A percentile compares a stretch with the other conserved stretches of the same genome.
phyloP scores from a whole-genome alignment of 805 yeast genomes.

The Priceomyces carsonii region DNA sequence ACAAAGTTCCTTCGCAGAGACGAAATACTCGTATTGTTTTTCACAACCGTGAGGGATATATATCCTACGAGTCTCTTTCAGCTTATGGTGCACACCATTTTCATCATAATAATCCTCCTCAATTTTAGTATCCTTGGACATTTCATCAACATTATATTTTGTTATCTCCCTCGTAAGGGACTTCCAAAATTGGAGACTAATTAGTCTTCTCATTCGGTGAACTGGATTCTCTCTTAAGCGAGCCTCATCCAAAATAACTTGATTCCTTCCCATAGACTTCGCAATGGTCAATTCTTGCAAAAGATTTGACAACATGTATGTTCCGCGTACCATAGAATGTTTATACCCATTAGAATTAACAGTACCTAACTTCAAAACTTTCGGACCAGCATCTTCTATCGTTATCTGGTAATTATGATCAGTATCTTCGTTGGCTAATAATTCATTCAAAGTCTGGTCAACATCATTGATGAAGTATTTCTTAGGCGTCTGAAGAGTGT shows the following conservation, averaged over 20 bases:
- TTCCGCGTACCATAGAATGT: slow-evolving; percentile 75
- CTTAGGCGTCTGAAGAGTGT: slow-evolving; percentile 30
- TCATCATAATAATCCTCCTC: slow-evolving; percentile 45
- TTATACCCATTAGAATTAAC: slow-evolving; percentile 81
- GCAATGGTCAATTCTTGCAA: slow-evolving; percentile 90
- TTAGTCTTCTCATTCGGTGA: slow-evolving; percentile 68
- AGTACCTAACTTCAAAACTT: slow-evolving; percentile 46
- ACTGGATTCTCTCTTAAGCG: slow-evolving; percentile 88
- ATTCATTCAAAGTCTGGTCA: slow-evolving; percentile 65
- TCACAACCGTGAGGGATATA: slow-evolving; percentile 70
- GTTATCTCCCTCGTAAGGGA: slow-evolving; percentile 72
- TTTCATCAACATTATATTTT: slow-evolving; percentile 57
- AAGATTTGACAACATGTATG: slow-evolving; percentile 83
- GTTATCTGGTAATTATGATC: slow-evolving; percentile 74
- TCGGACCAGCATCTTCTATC: slow-evolving; percentile 34
- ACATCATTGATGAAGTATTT: slow-evolving; percentile 75
- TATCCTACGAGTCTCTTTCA: slow-evolving; percentile 66
- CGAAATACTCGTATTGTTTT: slow-evolving; percentile 74
- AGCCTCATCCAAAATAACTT: slow-evolving; percentile 78
- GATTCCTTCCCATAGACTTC: slow-evolving; percentile 72
- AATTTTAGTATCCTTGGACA: slow-evolving; percentile 80
- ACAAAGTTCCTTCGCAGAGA: slow-evolving; percentile 48
- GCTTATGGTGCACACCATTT: slow-evolving; percentile 29
- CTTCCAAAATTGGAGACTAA: slow-evolving; percentile 78
- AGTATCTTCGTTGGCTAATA: slow-evolving; percentile 78